Evolutionary conservation across 352 stramenopile species (phyloP), one percentile per base, ranked within the genome.

Genomic region (Globisporangium takayamanum): DNA sequence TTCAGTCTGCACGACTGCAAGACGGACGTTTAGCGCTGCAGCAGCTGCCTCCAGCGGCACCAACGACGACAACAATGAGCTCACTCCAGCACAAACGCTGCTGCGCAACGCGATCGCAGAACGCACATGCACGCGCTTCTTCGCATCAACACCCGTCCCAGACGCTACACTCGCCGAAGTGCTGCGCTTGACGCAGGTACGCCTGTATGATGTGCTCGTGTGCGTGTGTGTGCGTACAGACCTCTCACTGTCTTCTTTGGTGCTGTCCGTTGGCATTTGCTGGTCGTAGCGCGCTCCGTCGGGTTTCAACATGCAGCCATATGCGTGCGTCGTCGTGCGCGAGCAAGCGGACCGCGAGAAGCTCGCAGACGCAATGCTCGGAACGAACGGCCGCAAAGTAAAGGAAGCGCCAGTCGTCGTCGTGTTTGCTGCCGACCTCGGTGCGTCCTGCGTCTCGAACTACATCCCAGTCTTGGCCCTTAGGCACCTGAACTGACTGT

Each of bases 241-340:
- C 6, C 30, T 36, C 30, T 36, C 30, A 36, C 30, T 36, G 30
- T 2, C 30, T 36, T 36, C 3, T 36, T 2, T 36, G 30, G 30
- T 36, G 30, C 30, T 6, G 30, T 36, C 6, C n/a, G n/a, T n/a
- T n/a, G n/a, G n/a, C n/a, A n/a, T n/a, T n/a, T n/a, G n/a, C n/a
- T n/a, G n/a, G n/a, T n/a, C n/a, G n/a, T n/a, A 91, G 81, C 71
- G 78, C 53, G 80, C 82, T 3, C 86, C 86, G 1, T 88, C 69
- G n/a, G 76, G 80, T 6, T 92, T 94, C 62, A 95, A 95, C 59
- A 80, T 72, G 47, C 78, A 91, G 62, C 82, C 84, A 37, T 95
- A 91, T 54, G 80, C 82, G 0, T 87, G 78, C 20, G 72, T 95
- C 25, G 39, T 95, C 30, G 78, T 95, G 42, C 79, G 84, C 42